Percentiles rank a stretch among this genome's conserved stretches.
Evolutionary conservation across 2,329 filamentous ascomycete species (phyloP).

Genomic region (Penicillium digitatum): DNA sequence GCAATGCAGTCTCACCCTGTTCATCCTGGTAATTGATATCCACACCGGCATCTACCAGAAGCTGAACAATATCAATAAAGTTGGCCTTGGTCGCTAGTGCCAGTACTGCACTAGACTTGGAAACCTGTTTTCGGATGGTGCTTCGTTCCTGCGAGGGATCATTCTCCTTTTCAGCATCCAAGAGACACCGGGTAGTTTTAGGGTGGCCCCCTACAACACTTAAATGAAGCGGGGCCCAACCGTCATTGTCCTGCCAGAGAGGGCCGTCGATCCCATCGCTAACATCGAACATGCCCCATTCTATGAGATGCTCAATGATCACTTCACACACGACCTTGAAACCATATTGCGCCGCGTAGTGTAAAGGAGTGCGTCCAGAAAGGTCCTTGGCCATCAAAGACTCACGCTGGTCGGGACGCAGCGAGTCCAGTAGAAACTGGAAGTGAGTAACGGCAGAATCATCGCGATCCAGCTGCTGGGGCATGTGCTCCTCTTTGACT

Average conservation of each 20-base stretch:
- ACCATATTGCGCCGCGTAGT: constrained; percentile 93
- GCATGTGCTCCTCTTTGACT: constrained; percentile 61
- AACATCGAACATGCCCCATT: constrained; percentile 82
- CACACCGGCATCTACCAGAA: constrained; percentile 84
- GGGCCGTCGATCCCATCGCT: constrained; percentile 79
- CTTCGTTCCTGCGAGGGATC: constrained; percentile 60
- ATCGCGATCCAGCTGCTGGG: constrained; percentile 59
- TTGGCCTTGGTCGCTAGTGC: constrained; percentile 85
- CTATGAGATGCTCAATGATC: constrained; percentile 82
- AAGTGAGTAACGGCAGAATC: constrained; percentile 72
- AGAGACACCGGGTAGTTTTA: constrained; percentile 73
- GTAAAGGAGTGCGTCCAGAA: constrained; percentile 78
- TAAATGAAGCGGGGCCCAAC: constrained; percentile 84
- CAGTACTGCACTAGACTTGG: constrained; percentile 82
- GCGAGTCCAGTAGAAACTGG: constrained; percentile 59
- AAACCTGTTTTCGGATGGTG: constrained; percentile 63
- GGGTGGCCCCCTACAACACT: constrained; percentile 89
- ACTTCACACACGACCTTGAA: constrained; percentile 86
- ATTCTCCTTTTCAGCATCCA: constrained; percentile 76
- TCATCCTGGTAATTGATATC: constrained; percentile 92
- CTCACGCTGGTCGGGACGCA: constrained; percentile 63
- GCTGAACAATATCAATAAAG: constrained; percentile 75
- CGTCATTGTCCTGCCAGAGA: constrained; percentile 88
- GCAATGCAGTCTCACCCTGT: constrained; percentile 83
- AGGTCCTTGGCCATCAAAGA: constrained; percentile 68